Percentiles rank a stretch among this genome's conserved stretches.
phyloP scores from a whole-genome alignment of 148 eudicot genomes.

The Spergularia marina region DNA sequence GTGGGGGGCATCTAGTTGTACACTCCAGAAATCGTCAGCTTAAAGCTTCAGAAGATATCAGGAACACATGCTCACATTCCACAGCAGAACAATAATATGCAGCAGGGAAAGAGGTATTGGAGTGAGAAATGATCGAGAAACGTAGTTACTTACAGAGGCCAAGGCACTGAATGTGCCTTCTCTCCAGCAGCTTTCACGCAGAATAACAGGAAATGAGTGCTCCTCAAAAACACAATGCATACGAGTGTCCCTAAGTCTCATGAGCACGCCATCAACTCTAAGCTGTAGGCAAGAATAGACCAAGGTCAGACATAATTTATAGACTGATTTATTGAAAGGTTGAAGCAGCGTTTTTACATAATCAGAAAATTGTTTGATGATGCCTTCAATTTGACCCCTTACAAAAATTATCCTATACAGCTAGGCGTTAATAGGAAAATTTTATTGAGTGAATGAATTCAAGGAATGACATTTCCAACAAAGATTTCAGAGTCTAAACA shows the following conservation, averaged over 20 bases:
- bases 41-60: not conserved
- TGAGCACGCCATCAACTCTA: slow-evolving; percentile 89
- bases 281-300: slow-evolving; percentile 50
- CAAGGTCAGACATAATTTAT: slow-evolving; percentile 5
- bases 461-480: not conserved
- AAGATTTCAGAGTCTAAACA: not conserved
- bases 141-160: slow-evolving; percentile 59
- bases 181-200: slow-evolving; percentile 93
- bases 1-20: not conserved
- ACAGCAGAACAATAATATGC: not conserved
- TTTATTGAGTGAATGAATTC: too few species aligned
- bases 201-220: slow-evolving; percentile 45
- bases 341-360: too few species aligned
- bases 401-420: not conserved
- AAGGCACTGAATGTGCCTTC: slow-evolving; percentile 66
- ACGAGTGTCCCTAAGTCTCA: slow-evolving; percentile 93
- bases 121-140: not conserved
- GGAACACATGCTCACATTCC: not conserved
- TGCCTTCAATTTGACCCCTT: not conserved
- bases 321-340: not conserved
- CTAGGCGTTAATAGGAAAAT: too few species aligned
- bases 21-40: not conserved
- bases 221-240: slow-evolving; percentile 65
- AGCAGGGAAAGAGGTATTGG: not conserved
- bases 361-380: not conserved